A percentile compares a stretch with the other conserved stretches of the same genome.
Conservation (phyloP, 169 alveolate genomes). For the Plasmodium fragile region DNA sequence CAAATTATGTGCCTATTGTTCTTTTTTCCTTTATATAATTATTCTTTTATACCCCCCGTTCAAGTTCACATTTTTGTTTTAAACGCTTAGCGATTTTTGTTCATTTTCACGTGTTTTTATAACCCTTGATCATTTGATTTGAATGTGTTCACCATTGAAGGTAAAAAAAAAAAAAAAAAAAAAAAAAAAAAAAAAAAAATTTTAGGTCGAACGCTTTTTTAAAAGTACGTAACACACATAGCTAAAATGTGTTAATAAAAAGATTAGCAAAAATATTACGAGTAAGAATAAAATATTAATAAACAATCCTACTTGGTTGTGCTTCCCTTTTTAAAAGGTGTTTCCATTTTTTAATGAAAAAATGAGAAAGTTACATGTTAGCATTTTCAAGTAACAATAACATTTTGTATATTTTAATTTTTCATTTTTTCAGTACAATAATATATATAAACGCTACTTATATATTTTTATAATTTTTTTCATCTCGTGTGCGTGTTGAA, state of each 20-base stretch:
- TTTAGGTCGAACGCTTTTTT: not conserved
- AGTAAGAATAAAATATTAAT: not conserved
- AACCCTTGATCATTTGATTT: not conserved
- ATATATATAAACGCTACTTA: not conserved
- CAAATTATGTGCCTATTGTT: not conserved
- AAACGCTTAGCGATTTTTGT: not conserved
- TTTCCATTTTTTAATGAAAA: conserved; percentile 12
- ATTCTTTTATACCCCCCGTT: not conserved
- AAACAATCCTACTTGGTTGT: not conserved
- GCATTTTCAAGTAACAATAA: conserved; percentile 14
- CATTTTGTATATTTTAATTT: not conserved
- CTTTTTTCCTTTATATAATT: not conserved
- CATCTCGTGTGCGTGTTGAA: not conserved
- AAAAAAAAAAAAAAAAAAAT: not conserved
- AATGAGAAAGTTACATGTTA: conserved; percentile 6
- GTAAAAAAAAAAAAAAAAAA: not conserved
- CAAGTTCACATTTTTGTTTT: not conserved
- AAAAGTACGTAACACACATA: not conserved
- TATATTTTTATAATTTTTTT: not conserved
- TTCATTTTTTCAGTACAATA: conserved; percentile 18
- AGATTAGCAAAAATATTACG: conserved; percentile 12
- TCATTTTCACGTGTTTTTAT: not conserved
- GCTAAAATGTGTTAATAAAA: not conserved
- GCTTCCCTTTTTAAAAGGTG: not conserved
- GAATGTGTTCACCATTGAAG: not conserved